Evolutionary conservation across 2,329 filamentous ascomycete genomes (phyloP), one percentile per base, ranked within the genome.

Genomic region (Fusarium torulosum): DNA sequence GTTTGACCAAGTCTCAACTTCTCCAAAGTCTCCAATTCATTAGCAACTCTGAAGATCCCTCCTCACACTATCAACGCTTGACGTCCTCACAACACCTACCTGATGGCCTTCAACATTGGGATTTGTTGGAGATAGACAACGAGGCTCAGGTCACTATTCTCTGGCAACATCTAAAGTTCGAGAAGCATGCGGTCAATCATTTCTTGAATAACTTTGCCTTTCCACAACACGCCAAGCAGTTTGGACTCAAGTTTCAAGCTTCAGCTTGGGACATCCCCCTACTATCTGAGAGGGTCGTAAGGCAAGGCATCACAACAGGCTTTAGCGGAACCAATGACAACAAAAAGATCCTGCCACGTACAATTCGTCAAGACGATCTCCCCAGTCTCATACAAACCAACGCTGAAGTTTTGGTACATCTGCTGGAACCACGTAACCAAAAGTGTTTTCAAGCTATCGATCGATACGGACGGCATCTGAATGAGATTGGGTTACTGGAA

Each of bases 311-410:
- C 2, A 90, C 89, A 0, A 91, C 89, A 0, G 90, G 90, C 0
- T 93, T 94, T 72, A 90, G 87, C 9, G 90, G 90, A 0, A 93
- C 91, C 0, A 92, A 91, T 43, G 90, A 93, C 71, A 88, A 85
- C 20, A 81, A 84, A 37, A 78, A 76, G 0, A 79, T 90, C 33
- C 75, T 92, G 0, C 90, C 90, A 0, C 74, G 88, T n/a, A 87
- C 82, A 0, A 86, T 92, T 20, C 74, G 79, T 20, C 89, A 92
- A 51, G 76, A 85, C 0, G 89, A 93, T 59, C 79, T 93, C 0
- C 77, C 80, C 0, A 75, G 79, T 0, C 79, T 91, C 0, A 70
- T 76, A 0, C 86, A 90, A 45, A 91, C 88, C 0, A 91, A 89
- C 57, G 88, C 88, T 0, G 83, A 89, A 44, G 89, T 91, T 0